A percentile compares a stretch with the other conserved stretches of the same genome.
phyloP scores from a whole-genome alignment of 768 basidiomycete genomes.

The Wakefieldia striispora region DNA sequence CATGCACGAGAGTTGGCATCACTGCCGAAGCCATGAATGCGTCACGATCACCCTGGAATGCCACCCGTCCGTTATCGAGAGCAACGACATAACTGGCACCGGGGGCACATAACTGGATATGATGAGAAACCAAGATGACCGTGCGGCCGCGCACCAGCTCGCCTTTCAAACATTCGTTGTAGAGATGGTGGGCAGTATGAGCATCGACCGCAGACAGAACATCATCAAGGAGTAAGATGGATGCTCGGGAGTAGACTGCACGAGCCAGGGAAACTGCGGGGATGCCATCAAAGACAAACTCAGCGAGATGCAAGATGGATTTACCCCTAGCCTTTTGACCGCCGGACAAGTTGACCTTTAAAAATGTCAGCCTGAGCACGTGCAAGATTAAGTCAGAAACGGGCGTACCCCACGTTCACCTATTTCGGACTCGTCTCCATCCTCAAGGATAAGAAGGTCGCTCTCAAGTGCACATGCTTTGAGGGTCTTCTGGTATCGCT shows the following conservation, averaged over 20 bases:
- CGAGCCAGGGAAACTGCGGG: conserved; percentile 67
- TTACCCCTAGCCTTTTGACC: conserved; percentile 68
- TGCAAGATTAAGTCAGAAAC: neutral
- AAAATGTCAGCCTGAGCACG: neutral
- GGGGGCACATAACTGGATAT: conserved; percentile 83
- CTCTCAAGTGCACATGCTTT: conserved; percentile 72
- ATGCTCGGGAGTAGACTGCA: conserved; percentile 87
- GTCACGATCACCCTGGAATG: conserved; percentile 66
- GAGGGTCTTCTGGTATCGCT: conserved; percentile 74
- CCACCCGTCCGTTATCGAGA: conserved; percentile 66
- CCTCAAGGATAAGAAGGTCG: conserved; percentile 81
- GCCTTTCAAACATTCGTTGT: conserved; percentile 75
- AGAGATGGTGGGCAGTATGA: conserved; percentile 80
- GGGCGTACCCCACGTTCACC: conserved; percentile 73
- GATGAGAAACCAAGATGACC: conserved; percentile 89
- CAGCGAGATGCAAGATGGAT: neutral
- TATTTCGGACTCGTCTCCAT: conserved; percentile 85
- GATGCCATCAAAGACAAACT: neutral
- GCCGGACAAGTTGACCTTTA: conserved; percentile 38
- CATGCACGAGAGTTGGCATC: conserved; percentile 64
- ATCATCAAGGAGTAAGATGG: conserved; percentile 80
- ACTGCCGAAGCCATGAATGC: conserved; percentile 67
- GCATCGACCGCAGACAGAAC: conserved; percentile 77
- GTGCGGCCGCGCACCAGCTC: conserved; percentile 78
- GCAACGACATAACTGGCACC: conserved; percentile 82